phyloP scores from a whole-genome alignment of 306 rosid genomes.

The Carpinus fangiana region DNA sequence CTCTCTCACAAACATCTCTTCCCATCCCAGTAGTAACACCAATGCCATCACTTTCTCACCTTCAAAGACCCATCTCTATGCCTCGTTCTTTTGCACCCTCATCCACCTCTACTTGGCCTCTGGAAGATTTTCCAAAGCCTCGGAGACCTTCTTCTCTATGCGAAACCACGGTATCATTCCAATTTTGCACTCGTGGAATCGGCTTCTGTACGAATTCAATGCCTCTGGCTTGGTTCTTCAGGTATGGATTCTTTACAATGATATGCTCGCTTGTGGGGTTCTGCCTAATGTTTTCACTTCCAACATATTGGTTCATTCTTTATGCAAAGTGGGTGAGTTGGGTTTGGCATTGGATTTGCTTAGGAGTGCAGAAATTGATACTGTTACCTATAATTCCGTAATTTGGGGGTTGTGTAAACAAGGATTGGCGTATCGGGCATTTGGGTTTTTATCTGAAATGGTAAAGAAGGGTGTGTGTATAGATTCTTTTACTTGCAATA shows the following conservation, averaged over 20 bases:
- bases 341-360: constrained; percentile 54
- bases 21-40: constrained; percentile 3
- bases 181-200: constrained; percentile 58
- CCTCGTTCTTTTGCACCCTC: constrained; percentile 72
- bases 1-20: constrained; percentile 17
- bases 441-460: constrained; percentile 76
- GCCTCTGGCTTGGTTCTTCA: constrained; percentile 57
- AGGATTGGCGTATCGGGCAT: constrained; percentile 59
- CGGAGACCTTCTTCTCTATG: constrained; percentile 53
- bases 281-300: constrained; percentile 61
- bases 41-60: constrained; percentile 31
- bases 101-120: constrained; percentile 62
- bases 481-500: constrained; percentile 63
- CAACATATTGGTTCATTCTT: constrained; percentile 70
- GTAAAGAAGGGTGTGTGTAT: constrained; percentile 49
- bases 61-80: constrained; percentile 47
- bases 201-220: constrained; percentile 57
- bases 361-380: constrained; percentile 41
- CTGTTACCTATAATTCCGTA: constrained; percentile 69
- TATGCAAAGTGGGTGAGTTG: constrained; percentile 67
- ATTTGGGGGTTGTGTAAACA: constrained; percentile 67
- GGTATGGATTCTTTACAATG: constrained; percentile 53
- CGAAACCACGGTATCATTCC: constrained; percentile 57
- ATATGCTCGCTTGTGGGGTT: constrained; percentile 60
- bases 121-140: constrained; percentile 52